Conservation (phyloP, 169 alveolate genomes). For the Babesia bigemina region DNA sequence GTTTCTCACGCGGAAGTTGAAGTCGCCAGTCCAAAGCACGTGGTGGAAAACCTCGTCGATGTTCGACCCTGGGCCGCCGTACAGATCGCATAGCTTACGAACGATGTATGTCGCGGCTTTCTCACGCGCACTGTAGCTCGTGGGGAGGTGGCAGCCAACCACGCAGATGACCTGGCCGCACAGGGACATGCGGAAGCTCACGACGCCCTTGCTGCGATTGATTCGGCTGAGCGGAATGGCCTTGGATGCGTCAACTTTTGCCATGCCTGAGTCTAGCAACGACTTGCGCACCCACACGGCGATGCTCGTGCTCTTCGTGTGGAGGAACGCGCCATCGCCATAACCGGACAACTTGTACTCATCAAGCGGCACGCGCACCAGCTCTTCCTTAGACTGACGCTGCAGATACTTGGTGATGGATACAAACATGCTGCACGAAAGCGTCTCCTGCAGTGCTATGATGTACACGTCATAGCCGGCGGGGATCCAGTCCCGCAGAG, state of each 20-base stretch:
- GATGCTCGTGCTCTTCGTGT: constrained; percentile 79
- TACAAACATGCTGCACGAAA: constrained; percentile 73
- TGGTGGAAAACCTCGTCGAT: constrained; percentile 83
- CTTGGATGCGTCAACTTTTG: constrained; percentile 66
- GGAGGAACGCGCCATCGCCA: constrained; percentile 86
- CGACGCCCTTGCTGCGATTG: constrained; percentile 84
- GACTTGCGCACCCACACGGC: constrained; percentile 72
- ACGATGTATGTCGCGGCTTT: constrained; percentile 73
- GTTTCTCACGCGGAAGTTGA: constrained; percentile 75
- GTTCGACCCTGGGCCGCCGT: constrained; percentile 69
- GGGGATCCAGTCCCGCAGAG: constrained; percentile 78
- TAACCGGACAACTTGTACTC: constrained; percentile 79
- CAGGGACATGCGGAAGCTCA: constrained; percentile 72
- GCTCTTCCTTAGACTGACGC: constrained; percentile 66
- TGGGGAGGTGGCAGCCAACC: constrained; percentile 86
- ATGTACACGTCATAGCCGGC: constrained; percentile 81
- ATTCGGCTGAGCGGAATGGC: constrained; percentile 67
- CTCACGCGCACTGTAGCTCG: constrained; percentile 72
- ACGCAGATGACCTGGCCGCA: constrained; percentile 74
- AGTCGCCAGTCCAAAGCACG: constrained; percentile 87
- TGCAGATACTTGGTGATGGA: constrained; percentile 70
- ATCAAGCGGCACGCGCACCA: constrained; percentile 70
- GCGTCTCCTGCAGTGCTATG: constrained; percentile 80
- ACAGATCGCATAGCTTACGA: constrained; percentile 66
- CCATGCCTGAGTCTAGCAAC: constrained; percentile 65